phyloP scores from a whole-genome alignment of 257 asterid genomes.

The Capsicum baccatum region DNA sequence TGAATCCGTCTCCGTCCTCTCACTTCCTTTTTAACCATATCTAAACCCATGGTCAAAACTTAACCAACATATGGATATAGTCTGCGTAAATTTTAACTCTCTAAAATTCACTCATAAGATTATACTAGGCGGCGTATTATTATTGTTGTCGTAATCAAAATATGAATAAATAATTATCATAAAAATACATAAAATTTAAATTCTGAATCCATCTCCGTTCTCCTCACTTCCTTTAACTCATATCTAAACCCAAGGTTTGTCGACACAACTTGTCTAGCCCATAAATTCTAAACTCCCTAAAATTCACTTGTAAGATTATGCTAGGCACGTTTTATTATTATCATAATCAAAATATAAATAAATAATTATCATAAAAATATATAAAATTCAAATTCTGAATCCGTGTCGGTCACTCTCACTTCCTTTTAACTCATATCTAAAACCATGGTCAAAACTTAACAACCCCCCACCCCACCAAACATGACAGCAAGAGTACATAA shows the following conservation, averaged over 20 bases:
- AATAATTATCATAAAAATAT: accelerated
- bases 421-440: neutral
- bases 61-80: neutral
- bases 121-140: too few relatives aligned
- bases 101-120: too few relatives aligned
- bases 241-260: neutral
- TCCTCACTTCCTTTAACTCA: neutral
- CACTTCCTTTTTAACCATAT: neutral
- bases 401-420: neutral
- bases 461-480: too few relatives aligned
- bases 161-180: neutral
- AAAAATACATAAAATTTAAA: neutral
- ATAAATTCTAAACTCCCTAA: too few relatives aligned
- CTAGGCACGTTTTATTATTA: neutral
- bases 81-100: too few relatives aligned
- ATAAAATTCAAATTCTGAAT: neutral
- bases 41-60: neutral
- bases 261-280: neutral
- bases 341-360: neutral
- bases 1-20: too few relatives aligned
- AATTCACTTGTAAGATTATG: too few relatives aligned
- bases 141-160: neutral
- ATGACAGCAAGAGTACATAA: neutral
- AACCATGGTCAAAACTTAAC: neutral
- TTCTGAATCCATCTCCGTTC: neutral